Evolutionary conservation across 306 rosid species (phyloP).

Genomic region (Geum urbanum): DNA sequence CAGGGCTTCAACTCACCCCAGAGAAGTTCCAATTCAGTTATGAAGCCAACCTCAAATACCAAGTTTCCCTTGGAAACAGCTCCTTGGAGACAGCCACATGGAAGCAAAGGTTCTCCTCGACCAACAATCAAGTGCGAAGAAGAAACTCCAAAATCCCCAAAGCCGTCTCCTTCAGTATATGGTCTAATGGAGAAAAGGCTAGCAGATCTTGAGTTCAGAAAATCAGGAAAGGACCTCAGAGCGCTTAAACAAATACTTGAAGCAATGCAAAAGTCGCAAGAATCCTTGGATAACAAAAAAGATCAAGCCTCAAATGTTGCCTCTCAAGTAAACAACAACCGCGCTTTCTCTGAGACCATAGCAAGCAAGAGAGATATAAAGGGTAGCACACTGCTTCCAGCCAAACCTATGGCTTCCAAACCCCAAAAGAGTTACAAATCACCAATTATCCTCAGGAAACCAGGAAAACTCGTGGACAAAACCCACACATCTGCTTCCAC

Average conservation of each 20-base stretch:
- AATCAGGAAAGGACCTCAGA: conserved; percentile 90
- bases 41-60: conserved; percentile 33
- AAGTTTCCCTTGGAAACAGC: conserved; percentile 42
- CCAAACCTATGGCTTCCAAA: conserved; percentile 29
- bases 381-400: conserved; percentile 21
- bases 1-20: conserved; percentile 27
- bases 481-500: conserved; percentile 28
- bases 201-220: conserved; percentile 77
- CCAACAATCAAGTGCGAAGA: conserved; percentile 41
- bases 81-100: conserved; percentile 46
- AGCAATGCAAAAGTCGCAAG: conserved; percentile 73
- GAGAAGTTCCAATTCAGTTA: conserved; percentile 36
- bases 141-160: conserved; percentile 41
- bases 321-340: conserved; percentile 27
- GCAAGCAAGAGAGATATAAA: conserved; percentile 42
- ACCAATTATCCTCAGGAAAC: conserved; percentile 58
- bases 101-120: conserved; percentile 32
- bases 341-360: conserved; percentile 35
- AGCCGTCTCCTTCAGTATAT: conserved; percentile 50
- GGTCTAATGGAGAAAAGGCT: conserved; percentile 86
- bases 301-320: conserved; percentile 43
- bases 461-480: conserved; percentile 46
- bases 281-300: conserved; percentile 37
- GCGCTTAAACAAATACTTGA: conserved; percentile 91
- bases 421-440: conserved; percentile 31